Conservation (phyloP, 208 protist species). For the Strigomonas culicis region DNA sequence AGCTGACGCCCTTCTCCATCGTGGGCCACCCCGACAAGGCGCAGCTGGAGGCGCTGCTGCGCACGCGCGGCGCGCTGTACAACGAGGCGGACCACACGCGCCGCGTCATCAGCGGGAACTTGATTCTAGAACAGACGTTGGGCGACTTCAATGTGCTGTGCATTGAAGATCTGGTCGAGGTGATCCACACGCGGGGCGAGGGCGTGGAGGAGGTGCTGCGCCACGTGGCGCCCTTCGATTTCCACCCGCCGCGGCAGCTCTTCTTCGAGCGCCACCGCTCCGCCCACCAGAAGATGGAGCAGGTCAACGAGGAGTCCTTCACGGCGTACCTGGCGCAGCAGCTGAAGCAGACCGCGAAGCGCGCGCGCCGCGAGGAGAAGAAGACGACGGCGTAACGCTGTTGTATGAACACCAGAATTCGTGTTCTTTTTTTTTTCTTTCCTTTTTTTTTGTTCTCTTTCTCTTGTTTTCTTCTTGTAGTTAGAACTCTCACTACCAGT, state of each 20-base stretch:
- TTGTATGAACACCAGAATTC: background rate
- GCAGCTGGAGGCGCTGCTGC: slow-evolving; percentile 80
- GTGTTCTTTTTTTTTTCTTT: slow-evolving; percentile 19
- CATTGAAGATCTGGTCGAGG: slow-evolving; percentile 86
- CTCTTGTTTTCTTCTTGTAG: background rate
- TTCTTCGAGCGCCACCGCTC: slow-evolving; percentile 82
- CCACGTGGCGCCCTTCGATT: slow-evolving; percentile 83
- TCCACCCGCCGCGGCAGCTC: slow-evolving; percentile 88
- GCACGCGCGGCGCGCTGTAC: slow-evolving; percentile 76
- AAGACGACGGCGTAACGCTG: slow-evolving; percentile 1
- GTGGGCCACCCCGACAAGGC: slow-evolving; percentile 64
- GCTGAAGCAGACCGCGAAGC: slow-evolving; percentile 53
- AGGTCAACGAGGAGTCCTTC: slow-evolving; percentile 84
- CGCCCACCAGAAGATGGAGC: slow-evolving; percentile 80
- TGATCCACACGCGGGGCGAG: slow-evolving; percentile 52
- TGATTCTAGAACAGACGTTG: slow-evolving; percentile 82
- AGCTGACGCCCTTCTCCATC: slow-evolving; percentile 77
- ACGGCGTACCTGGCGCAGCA: slow-evolving; percentile 73
- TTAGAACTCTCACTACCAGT: background rate
- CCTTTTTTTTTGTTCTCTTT: slow-evolving; percentile 10
- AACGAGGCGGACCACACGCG: slow-evolving; percentile 65
- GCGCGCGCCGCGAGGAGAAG: slow-evolving; percentile 18
- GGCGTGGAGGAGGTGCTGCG: slow-evolving; percentile 65
- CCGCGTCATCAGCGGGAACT: slow-evolving; percentile 82
- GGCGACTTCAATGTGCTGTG: slow-evolving; percentile 84